Evolutionary conservation across 768 basidiomycete genomes (phyloP), one percentile per base, ranked within the genome.

Genomic region (Macrolepiota fuliginosa): DNA sequence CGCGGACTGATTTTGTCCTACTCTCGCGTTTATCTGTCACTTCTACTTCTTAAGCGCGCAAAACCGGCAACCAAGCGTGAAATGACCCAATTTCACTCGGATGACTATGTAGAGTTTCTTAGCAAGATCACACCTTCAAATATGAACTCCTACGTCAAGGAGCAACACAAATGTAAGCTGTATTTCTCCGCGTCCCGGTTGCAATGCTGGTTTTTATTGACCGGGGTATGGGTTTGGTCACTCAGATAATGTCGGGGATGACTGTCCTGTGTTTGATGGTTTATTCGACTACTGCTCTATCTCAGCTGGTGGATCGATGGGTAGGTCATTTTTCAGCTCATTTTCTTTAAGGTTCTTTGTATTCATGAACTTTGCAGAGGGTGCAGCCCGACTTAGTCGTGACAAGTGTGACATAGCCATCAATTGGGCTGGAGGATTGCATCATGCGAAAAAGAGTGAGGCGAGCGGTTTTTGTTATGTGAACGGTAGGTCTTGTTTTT

Each of bases 301-400:
- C 68, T 98, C 97, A 11, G 97, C 97, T n/a, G 97, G 97, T 51
- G 97, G 97, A 2, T 97, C 95, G 0, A 98, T 99, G 94, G 96
- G 97, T 97, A 67, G 61, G 88, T 63, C 53, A 10, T n/a, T 40
- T 61, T 47, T 9, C 40, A 42, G 53, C 57, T 47, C 35, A 17
- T 58, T 35, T 47, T n/a, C 4, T 10, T 25, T 4, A 56, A 58
- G 29, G 11, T 54, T 63, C 22, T 62, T 45, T 35, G 52, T 56
- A 45, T 58, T 52, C 47, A 66, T 60, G 57, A 39, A 42, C 40
- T 46, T 46, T 62, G 39, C 61, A 98, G 96, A 98, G 93, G 97
- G 97, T 49, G 97, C 97, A 42, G 96, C 97, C 7, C 83, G 96
- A 35, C 76, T 98, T 17, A 96, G 94, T 67, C 81, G 96, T 62